Evolutionary conservation across 495 filamentous ascomycete genomes (phyloP).

Genomic region (Astrocystis sublimbata): DNA sequence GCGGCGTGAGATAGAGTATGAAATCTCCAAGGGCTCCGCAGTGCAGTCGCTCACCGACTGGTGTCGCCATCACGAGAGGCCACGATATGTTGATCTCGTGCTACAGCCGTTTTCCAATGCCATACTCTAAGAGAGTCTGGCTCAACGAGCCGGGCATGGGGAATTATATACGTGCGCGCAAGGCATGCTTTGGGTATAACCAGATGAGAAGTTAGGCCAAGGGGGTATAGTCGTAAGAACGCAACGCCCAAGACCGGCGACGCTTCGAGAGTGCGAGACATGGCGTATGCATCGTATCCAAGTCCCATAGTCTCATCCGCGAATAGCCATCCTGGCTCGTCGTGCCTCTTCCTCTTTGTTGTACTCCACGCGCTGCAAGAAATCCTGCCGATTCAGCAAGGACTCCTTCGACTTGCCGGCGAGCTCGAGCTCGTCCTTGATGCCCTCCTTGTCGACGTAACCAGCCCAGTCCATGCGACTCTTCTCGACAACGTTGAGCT

Average conservation of each 20-base stretch:
- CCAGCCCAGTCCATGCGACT: conserved; percentile 91
- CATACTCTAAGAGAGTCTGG: background rate
- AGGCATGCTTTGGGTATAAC: background rate
- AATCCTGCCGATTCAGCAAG: conserved; percentile 83
- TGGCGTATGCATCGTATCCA: background rate
- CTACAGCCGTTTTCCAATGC: background rate
- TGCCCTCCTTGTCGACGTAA: conserved; percentile 88
- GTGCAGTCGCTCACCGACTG: background rate
- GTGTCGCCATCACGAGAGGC: background rate
- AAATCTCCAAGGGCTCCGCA: background rate
- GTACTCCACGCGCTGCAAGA: conserved; percentile 78
- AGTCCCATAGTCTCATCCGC: conserved; percentile 25
- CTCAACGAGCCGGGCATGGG: background rate
- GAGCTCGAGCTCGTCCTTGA: conserved; percentile 84
- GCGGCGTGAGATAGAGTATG: background rate
- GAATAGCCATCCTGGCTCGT: conserved; percentile 59
- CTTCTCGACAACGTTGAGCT: conserved; percentile 96
- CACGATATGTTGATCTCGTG: background rate
- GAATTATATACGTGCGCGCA: background rate
- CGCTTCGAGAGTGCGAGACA: background rate
- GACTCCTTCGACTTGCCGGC: conserved; percentile 82
- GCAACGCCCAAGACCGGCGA: background rate
- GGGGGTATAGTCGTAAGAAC: background rate
- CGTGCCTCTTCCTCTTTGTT: conserved; percentile 74
- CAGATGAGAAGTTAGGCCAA: background rate